phyloP scores from a whole-genome alignment of 148 eudicot genomes.

The Cornus florida region DNA sequence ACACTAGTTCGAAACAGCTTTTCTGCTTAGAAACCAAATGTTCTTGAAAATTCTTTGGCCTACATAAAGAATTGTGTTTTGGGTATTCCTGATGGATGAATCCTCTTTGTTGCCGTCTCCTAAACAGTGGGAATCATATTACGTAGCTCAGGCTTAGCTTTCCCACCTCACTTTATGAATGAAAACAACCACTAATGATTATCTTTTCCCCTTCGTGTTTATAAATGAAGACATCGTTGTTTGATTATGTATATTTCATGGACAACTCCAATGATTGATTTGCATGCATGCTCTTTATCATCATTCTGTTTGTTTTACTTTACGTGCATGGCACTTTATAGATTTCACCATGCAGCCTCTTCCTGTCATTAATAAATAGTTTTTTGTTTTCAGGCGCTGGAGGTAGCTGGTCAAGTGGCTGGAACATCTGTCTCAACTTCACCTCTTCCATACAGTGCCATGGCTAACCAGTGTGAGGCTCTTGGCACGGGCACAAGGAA shows the following conservation, averaged over 20 bases:
- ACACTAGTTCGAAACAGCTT: too few species aligned
- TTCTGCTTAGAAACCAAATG: too few species aligned
- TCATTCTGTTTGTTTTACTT: too few species aligned
- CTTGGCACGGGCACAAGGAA: constrained; percentile 73
- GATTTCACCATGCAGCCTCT: not conserved
- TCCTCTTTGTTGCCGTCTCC: not conserved
- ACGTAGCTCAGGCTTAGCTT: not conserved
- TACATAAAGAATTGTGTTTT: not conserved
- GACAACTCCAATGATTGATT: not conserved
- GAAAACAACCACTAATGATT: too few species aligned
- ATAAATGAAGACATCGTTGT: not conserved
- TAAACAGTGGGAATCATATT: not conserved
- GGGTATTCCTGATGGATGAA: not conserved
- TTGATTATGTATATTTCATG: not conserved
- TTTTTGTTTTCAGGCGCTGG: constrained; percentile 65
- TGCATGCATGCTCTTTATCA: too few species aligned
- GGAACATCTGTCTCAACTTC: constrained; percentile 79
- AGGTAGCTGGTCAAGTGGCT: constrained; percentile 95
- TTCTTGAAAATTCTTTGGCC: too few species aligned
- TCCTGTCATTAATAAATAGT: not conserved
- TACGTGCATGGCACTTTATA: not conserved
- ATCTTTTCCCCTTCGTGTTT: not conserved
- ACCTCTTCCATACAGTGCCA: constrained; percentile 78
- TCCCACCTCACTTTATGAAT: too few species aligned
- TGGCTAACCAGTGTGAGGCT: constrained; percentile 90